phyloP scores from a whole-genome alignment of 805 yeast species.

The Kodamaea jinghongensis region DNA sequence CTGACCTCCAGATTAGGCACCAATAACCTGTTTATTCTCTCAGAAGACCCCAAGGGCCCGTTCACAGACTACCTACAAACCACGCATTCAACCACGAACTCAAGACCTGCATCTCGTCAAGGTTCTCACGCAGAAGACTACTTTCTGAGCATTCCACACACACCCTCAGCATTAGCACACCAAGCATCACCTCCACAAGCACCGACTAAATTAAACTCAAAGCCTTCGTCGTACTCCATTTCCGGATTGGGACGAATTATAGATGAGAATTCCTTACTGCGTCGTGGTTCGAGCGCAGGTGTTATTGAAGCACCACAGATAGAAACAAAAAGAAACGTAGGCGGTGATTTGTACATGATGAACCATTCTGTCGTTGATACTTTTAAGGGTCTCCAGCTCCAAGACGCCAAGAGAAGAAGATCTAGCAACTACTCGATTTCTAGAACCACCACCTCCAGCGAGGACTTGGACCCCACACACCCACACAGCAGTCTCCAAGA shows the following conservation, averaged over 20 bases:
- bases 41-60: slow-evolving; percentile 19
- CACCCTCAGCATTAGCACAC: slow-evolving; percentile 4
- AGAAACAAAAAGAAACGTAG: slow-evolving; percentile 45
- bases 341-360: slow-evolving; percentile 41
- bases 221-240: slow-evolving; percentile 17
- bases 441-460: slow-evolving; percentile 4
- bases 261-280: slow-evolving; percentile 7
- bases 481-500: not conserved
- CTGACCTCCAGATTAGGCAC: slow-evolving; percentile 2
- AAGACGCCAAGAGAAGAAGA: slow-evolving; percentile 39
- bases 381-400: slow-evolving; percentile 40
- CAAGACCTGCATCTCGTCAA: not conserved
- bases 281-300: slow-evolving; percentile 18
- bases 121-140: slow-evolving; percentile 2
- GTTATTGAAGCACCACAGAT: slow-evolving; percentile 40
- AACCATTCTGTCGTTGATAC: slow-evolving; percentile 43
- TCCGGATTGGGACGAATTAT: slow-evolving; percentile 19
- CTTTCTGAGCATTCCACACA: slow-evolving; percentile 2
- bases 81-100: not conserved
- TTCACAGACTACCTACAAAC: slow-evolving; percentile 11
- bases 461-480: slow-evolving; percentile 4
- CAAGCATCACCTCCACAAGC: slow-evolving; percentile 6
- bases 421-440: slow-evolving; percentile 24
- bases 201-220: slow-evolving; percentile 8
- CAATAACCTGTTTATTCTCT: slow-evolving; percentile 31